A percentile compares a stretch with the other conserved stretches of the same genome.
These are phyloP conservation scores for Ilex paraguariensis DNA, from an alignment of 305 asterid genomes.

Conservation along the genomic window DNA sequence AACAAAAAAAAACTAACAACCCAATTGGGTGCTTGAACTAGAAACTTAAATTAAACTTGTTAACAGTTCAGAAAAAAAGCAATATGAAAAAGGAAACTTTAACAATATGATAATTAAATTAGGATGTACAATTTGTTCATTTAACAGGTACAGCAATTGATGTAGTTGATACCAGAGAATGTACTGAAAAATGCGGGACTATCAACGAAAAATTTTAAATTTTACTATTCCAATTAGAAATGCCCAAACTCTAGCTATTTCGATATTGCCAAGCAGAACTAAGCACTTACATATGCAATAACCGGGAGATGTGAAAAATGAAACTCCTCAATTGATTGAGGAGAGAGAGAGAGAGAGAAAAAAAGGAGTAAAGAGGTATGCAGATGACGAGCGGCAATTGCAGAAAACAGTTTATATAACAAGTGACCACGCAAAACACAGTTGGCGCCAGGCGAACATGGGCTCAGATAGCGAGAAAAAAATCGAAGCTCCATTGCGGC, in stretches of 20 bases:
- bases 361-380: background rate
- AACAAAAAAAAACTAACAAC: background rate
- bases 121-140: no score
- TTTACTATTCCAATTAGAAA: no score
- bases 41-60: background rate
- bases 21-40: no score
- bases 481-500: slow-evolving; percentile 46
- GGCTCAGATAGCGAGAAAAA: slow-evolving; percentile 33
- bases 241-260: no score
- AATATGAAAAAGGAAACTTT: background rate
- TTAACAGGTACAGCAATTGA: background rate
- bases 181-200: background rate
- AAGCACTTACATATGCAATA: slow-evolving; percentile 1
- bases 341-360: background rate
- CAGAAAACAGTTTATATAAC: slow-evolving; percentile 24
- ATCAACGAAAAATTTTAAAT: background rate
- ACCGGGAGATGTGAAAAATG: background rate
- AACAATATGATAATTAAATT: no score
- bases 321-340: slow-evolving; percentile 5
- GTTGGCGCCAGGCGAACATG: slow-evolving; percentile 35
- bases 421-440: slow-evolving; percentile 11
- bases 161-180: background rate
- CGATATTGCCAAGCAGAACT: background rate
- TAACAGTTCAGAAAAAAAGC: background rate
- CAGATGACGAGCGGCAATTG: background rate